Percentiles rank a stretch among this genome's conserved stretches.
Conservation (phyloP, 495 filamentous ascomycete genomes). For the Trichoderma orchidacearum region DNA sequence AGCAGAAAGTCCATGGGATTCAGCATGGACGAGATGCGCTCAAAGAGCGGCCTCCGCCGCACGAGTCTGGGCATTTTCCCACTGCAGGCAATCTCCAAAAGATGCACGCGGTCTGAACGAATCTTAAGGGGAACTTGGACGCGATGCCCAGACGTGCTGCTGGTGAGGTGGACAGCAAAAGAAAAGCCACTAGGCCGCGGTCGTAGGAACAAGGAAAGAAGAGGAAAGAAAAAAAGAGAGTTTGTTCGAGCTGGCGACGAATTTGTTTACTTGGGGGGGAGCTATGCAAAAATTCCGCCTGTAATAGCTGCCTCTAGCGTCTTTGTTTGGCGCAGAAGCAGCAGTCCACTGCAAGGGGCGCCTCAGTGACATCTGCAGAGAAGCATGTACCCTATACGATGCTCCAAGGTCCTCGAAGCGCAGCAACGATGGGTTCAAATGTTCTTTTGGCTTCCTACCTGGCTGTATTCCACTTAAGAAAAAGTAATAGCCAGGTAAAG, state of each 20-base stretch:
- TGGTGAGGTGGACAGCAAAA: background rate
- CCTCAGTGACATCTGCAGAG: background rate
- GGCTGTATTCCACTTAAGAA: no score
- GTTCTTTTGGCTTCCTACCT: no score
- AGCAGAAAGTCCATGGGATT: conserved; percentile 83
- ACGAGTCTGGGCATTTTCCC: conserved; percentile 22
- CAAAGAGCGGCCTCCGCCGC: conserved; percentile 57
- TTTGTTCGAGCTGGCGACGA: background rate
- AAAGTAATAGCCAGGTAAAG: no score
- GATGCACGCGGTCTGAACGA: background rate
- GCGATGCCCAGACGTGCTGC: no score
- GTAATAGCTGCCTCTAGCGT: background rate
- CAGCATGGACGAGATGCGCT: conserved; percentile 65
- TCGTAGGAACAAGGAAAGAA: background rate
- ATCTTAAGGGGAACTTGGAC: no score
- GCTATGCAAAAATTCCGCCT: background rate
- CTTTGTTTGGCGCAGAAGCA: background rate
- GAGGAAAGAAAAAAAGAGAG: background rate
- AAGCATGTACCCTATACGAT: no score
- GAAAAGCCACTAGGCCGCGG: background rate
- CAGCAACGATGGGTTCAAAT: no score
- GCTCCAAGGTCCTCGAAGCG: no score
- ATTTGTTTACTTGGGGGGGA: background rate
- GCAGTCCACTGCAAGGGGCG: background rate
- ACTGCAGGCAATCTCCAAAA: background rate